Percentiles rank a stretch among this genome's conserved stretches.
Conservation (phyloP, 768 basidiomycete genomes). For the Panellus pusillus region DNA sequence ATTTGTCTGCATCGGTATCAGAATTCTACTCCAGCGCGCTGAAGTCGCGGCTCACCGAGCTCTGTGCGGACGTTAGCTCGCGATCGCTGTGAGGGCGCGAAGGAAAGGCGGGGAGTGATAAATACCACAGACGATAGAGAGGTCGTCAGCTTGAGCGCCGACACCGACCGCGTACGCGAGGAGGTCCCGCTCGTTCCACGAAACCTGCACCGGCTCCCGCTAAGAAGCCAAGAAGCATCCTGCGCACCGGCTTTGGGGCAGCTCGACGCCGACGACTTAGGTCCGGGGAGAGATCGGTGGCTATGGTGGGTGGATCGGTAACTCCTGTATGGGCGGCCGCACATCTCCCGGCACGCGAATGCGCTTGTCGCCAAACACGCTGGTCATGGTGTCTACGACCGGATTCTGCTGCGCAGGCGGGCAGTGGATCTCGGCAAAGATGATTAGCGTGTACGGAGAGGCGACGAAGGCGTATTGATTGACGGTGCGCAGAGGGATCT, state of each 20-base stretch:
- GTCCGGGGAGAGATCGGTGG: constrained; percentile 59
- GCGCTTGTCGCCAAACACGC: constrained; percentile 46
- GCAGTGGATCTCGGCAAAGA: constrained; percentile 97
- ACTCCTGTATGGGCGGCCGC: constrained; percentile 43
- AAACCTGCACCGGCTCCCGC: constrained; percentile 49
- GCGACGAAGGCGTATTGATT: constrained; percentile 91
- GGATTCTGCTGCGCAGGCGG: constrained; percentile 54
- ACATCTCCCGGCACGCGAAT: constrained; percentile 38
- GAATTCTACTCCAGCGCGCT: not conserved
- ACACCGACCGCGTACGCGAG: constrained; percentile 79
- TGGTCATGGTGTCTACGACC: constrained; percentile 46
- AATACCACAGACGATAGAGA: constrained; percentile 70
- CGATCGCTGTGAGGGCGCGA: not conserved
- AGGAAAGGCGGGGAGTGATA: not conserved
- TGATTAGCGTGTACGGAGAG: constrained; percentile 93
- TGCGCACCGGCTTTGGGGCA: constrained; percentile 57
- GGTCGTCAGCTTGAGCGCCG: constrained; percentile 77
- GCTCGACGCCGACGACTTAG: constrained; percentile 64
- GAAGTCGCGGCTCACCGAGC: constrained; percentile 42
- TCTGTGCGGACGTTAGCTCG: constrained; percentile 33
- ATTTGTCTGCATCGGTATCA: constrained; percentile 43
- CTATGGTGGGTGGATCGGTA: constrained; percentile 79
- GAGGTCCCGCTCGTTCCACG: constrained; percentile 84
- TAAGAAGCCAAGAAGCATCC: not conserved
- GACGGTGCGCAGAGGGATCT: constrained; percentile 80